Conservation (phyloP, 305 asterid genomes). For the Petunia hybrid region DNA sequence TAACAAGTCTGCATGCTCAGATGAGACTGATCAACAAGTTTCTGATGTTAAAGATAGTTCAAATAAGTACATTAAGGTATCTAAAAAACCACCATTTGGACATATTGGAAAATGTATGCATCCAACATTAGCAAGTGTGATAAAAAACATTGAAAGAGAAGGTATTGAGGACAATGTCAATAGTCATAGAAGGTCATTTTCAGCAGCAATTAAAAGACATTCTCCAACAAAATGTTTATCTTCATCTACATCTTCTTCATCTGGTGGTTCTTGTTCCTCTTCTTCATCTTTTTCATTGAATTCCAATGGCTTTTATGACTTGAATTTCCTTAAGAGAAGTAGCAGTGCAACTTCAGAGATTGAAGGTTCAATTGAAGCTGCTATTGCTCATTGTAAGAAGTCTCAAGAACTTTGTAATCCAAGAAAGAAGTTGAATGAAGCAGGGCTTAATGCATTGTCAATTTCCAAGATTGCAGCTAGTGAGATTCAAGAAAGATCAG, state of each 20-base stretch:
- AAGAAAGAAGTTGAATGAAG: slow-evolving; percentile 35
- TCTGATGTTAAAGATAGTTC: slow-evolving; percentile 34
- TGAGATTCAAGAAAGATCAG: slow-evolving; percentile 41
- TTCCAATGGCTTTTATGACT: slow-evolving; percentile 53
- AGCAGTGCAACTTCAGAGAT: slow-evolving; percentile 68
- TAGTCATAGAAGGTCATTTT: slow-evolving; percentile 72
- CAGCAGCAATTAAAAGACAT: slow-evolving; percentile 71
- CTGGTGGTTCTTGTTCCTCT: slow-evolving; percentile 42
- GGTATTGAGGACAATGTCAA: slow-evolving; percentile 36
- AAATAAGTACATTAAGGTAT: slow-evolving; percentile 41
- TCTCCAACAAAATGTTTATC: slow-evolving; percentile 61
- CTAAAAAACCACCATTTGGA: slow-evolving; percentile 44
- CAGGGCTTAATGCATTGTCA: slow-evolving; percentile 35
- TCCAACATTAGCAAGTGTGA: slow-evolving; percentile 58
- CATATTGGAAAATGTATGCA: slow-evolving; percentile 40
- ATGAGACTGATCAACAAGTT: slow-evolving; percentile 33
- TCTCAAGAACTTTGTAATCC: slow-evolving; percentile 56
- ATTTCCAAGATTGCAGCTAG: slow-evolving; percentile 36
- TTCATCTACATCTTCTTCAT: slow-evolving; percentile 64
- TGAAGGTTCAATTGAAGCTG: slow-evolving; percentile 80
- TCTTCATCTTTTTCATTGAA: slow-evolving; percentile 54
- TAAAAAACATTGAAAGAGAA: slow-evolving; percentile 51
- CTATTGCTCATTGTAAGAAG: slow-evolving; percentile 92
- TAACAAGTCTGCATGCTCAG: slow-evolving; percentile 58
- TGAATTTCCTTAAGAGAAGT: slow-evolving; percentile 60